Evolutionary conservation across 768 basidiomycete species (phyloP).

Genomic region (Phlegmacium glaucopus): DNA sequence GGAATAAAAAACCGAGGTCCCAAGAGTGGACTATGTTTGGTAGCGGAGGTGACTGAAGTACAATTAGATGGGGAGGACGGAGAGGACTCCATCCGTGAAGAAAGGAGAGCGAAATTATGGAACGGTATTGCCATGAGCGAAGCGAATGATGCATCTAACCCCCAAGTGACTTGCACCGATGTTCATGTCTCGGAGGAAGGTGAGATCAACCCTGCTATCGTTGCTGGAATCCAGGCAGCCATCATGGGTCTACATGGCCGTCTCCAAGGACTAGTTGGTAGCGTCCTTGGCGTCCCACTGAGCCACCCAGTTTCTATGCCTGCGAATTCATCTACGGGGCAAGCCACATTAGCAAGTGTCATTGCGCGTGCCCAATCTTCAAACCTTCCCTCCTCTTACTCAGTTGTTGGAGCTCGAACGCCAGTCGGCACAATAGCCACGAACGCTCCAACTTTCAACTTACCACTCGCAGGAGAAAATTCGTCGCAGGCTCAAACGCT

Average conservation of each 20-base stretch:
- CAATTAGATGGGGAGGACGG: conserved; percentile 41
- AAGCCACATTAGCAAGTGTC: conserved; percentile 68
- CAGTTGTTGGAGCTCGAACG: conserved; percentile 11
- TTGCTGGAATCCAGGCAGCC: conserved; percentile 47
- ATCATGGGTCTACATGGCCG: conserved; percentile 54
- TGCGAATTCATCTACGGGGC: conserved; percentile 48
- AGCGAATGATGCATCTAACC: conserved; percentile 23
- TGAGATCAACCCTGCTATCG: conserved; percentile 47
- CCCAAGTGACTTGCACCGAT: conserved; percentile 22
- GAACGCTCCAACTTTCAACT: conserved; percentile 7
- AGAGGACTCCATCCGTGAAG: conserved; percentile 49
- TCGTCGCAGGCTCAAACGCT: conserved; percentile 12
- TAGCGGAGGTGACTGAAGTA: conserved; percentile 61
- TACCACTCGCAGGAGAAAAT: conserved; percentile 9
- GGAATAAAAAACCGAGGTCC: conserved; percentile 48
- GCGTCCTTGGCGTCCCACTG: conserved; percentile 43
- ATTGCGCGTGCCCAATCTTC: conserved; percentile 69
- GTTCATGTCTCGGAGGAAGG: conserved; percentile 52
- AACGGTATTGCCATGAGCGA: conserved; percentile 50
- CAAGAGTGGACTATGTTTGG: conserved; percentile 49
- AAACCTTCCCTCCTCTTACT: conserved; percentile 26
- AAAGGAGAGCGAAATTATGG: conserved; percentile 63
- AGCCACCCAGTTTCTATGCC: conserved; percentile 26
- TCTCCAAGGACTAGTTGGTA: conserved; percentile 56
- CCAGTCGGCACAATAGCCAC: conserved; percentile 12